These are phyloP conservation scores for Fraxinus albicans DNA, from an alignment of 305 asterid genomes.

Conservation along the genomic window DNA sequence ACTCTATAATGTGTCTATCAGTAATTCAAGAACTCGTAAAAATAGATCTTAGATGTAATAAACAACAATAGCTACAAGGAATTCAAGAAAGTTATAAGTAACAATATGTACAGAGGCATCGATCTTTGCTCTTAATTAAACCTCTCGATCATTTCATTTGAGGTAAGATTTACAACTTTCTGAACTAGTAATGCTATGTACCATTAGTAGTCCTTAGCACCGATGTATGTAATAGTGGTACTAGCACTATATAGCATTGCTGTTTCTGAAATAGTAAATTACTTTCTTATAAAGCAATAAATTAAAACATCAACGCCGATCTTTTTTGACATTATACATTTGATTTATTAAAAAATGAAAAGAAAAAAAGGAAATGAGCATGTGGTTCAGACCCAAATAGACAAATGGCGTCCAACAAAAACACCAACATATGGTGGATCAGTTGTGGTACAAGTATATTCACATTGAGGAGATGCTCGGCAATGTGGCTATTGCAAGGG, in stretches of 20 bases:
- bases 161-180: too few species aligned
- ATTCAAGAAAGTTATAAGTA: background rate
- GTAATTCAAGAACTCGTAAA: background rate
- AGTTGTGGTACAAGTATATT: constrained; percentile 66
- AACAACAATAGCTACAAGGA: background rate
- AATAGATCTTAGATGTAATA: background rate
- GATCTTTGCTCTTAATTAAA: too few species aligned
- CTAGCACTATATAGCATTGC: too few species aligned
- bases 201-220: too few species aligned
- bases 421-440: constrained; percentile 36
- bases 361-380: background rate
- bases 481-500: constrained; percentile 45
- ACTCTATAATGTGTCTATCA: too few species aligned
- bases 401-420: too few species aligned
- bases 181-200: too few species aligned
- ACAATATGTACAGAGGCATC: background rate
- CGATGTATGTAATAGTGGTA: too few species aligned
- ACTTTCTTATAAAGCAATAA: too few species aligned
- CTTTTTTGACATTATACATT: background rate
- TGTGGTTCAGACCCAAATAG: background rate
- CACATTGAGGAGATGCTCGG: constrained; percentile 64
- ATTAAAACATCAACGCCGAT: background rate
- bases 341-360: background rate
- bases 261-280: too few species aligned
- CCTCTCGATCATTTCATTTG: too few species aligned